Evolutionary conservation across 768 basidiomycete genomes (phyloP), one percentile per base, ranked within the genome.

Genomic region (Tulasnella sp.): DNA sequence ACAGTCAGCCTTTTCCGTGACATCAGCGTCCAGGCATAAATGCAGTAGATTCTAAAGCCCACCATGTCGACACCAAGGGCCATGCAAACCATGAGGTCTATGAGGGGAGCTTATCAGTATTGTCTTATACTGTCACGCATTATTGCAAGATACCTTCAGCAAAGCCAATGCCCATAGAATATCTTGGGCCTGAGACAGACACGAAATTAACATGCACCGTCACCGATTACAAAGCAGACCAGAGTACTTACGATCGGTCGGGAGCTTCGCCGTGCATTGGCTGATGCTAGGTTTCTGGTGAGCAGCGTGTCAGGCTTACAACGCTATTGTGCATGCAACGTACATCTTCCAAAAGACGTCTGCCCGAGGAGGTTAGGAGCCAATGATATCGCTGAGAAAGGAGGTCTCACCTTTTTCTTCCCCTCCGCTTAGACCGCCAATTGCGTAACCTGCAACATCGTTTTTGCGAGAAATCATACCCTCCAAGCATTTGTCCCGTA

Each of bases 61-160:
- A 91, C 93, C 92, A 96, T 95, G 77, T 96, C 94, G 36, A 95
- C 85, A 16, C 94, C 94, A n/a, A 96, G 82, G 5, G 94, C 94
- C 26, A 94, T 89, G 76, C 94, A 95, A 16, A 95, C 93, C 44
- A 96, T 81, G 16, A 96, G 83, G 82, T 96, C 94, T 92, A 74
- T 59, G 36, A 63, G 37, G 68, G 39, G 6, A 71, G 62, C 22
- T 0, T 40, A n/a, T 40, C 26, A 52, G 35, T 5, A 12, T 71
- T 35, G 72, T 47, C 7, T 17, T 62, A 65, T 22, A 5, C 37
- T 40, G 62, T 8, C 29, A 26, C 22, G 63, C 44, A n/a, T 32
- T 34, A 22, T 74, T 41, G 74, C 16, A 63, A 42, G 7, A 41
- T 26, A 91, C 91, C 92, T 86, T 95, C 94, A 35, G 93, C 92